Base-by-base conservation (phyloP, 257 asterid genomes). In the Cynanchum wilfordii region DNA sequence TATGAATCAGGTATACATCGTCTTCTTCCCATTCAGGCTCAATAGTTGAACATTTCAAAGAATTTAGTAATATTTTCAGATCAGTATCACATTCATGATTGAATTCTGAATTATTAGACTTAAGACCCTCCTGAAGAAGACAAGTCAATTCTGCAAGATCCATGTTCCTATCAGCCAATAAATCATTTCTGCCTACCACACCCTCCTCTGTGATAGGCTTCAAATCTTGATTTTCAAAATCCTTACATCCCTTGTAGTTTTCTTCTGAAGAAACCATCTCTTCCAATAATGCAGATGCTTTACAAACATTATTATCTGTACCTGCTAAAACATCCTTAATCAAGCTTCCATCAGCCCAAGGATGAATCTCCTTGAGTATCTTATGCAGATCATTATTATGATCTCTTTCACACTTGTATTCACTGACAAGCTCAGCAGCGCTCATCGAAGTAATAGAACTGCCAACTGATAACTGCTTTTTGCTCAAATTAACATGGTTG, bases 21-120 rank as follows among this genome's bases (percentile, higher is more conserved):
- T 91, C 97, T 77, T 94, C 96, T 80, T 82, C 93, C 96, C 87
- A 85, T 72, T 87, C 97, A n/a, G 94, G 86, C 77, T 89, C 91
- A 79, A 86, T 36, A 20, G 87, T 89, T 60, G 80, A 49, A 75
- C 78, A 78, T 71, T 70, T 81, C 65, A 79, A 19, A 66, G 76
- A 47, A 78, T 69, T 79, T 70, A 67, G 74, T 44, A 58, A 59
- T 19, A 38, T 69, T 59, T 76, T 50, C 42, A 73, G 54, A 56
- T 78, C 63, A 74, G 55, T 56, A 69, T 58, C 29, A 16, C 20
- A 7, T 56, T 49, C 79, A 69, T 64, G 74, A 42, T 54, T 54
- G 33, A 68, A 25, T 52, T 77, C 79, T 68, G 20, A 54, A n/a
- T 45, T 66, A 40, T 45, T 67, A 70, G 47, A 47, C 33, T 66